These are phyloP conservation scores for Zasmidium angulare DNA, from an alignment of 2,329 filamentous ascomycete genomes.

Conservation along the genomic window DNA sequence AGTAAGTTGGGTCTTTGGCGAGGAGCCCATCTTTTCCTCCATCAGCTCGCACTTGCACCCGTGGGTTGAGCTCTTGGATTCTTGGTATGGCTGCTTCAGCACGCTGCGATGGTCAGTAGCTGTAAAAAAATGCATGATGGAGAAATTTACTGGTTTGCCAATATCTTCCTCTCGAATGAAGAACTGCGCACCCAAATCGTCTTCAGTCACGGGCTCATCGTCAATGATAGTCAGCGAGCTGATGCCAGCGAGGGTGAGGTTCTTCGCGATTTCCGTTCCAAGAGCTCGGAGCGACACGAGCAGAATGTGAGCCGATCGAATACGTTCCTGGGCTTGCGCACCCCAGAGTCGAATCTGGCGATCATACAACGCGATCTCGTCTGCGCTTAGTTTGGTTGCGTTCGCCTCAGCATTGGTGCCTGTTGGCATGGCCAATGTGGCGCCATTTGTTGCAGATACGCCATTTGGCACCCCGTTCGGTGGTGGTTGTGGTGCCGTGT, in stretches of 20 bases:
- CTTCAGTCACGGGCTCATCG: slow-evolving; percentile 69
- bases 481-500: neutral
- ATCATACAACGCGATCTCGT: slow-evolving; percentile 97
- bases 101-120: slow-evolving; percentile 51
- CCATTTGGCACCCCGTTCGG: slow-evolving; percentile 1
- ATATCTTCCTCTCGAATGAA: slow-evolving; percentile 72
- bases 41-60: slow-evolving; percentile 66
- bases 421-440: slow-evolving; percentile 11
- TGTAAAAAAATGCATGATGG: neutral
- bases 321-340: slow-evolving; percentile 84
- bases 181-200: slow-evolving; percentile 70
- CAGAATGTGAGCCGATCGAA: slow-evolving; percentile 85
- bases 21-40: slow-evolving; percentile 58
- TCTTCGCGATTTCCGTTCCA: slow-evolving; percentile 94
- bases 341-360: slow-evolving; percentile 97
- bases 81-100: slow-evolving; percentile 76
- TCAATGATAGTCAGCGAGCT: slow-evolving; percentile 88
- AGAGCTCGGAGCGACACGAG: slow-evolving; percentile 85
- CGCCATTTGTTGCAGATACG: slow-evolving; percentile 14
- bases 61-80: slow-evolving; percentile 83
- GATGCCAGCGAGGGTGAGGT: slow-evolving; percentile 90
- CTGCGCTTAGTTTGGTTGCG: slow-evolving; percentile 48
- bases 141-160: slow-evolving; percentile 64
- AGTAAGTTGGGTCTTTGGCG: slow-evolving; percentile 74
- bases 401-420: slow-evolving; percentile 22